phyloP scores from a whole-genome alignment of 495 filamentous ascomycete species.

The Penicillium crystallinum region DNA sequence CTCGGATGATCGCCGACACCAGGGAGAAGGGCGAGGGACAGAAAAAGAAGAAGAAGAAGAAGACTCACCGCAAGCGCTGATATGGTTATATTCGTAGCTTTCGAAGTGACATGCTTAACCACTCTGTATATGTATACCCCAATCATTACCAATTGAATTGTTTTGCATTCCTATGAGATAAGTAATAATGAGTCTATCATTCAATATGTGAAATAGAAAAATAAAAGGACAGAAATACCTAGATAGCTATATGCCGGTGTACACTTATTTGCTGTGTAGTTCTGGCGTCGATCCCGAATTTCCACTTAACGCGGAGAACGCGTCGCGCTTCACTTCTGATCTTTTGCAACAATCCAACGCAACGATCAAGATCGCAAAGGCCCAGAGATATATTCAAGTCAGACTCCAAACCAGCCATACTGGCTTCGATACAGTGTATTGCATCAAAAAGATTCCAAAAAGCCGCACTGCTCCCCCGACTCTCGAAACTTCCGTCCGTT shows the following conservation, averaged over 20 bases:
- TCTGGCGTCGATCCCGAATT: neutral
- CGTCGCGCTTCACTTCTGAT: conserved; percentile 28
- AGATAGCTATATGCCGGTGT: neutral
- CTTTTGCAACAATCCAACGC: conserved; percentile 2
- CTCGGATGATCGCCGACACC: conserved; percentile 35
- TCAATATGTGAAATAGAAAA: neutral
- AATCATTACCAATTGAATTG: conserved; percentile 13
- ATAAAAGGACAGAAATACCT: neutral
- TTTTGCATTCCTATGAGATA: neutral
- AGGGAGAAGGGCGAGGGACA: conserved; percentile 35
- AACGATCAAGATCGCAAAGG: neutral
- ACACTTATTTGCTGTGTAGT: neutral
- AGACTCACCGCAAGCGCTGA: conserved; percentile 43
- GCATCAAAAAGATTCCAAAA: too few relatives aligned
- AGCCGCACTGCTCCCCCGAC: neutral
- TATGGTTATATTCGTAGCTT: conserved; percentile 5
- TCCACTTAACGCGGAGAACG: conserved; percentile 35
- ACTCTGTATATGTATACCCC: conserved; percentile 11
- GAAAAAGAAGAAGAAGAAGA: conserved; percentile 53
- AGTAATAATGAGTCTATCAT: neutral
- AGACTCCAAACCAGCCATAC: too few relatives aligned
- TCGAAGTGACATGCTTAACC: conserved; percentile 3
- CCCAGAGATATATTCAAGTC: neutral
- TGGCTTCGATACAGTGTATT: too few relatives aligned
- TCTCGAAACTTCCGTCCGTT: neutral